A percentile compares a stretch with the other conserved stretches of the same genome.
Evolutionary conservation across 345 rosid species (phyloP).

Genomic region (Gossypioides kirkii): DNA sequence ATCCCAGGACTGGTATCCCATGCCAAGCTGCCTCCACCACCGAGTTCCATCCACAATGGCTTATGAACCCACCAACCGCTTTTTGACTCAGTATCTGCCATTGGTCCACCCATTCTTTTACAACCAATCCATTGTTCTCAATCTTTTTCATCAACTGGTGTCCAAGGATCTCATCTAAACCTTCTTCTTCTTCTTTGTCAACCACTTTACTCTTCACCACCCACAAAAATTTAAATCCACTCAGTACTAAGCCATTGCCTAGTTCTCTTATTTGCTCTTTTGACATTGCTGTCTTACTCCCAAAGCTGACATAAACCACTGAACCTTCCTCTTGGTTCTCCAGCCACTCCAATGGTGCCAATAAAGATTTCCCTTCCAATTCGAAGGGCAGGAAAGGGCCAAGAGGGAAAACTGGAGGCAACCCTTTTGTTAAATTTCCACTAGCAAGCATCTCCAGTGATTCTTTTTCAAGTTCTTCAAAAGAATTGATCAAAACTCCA

Average conservation of each 20-base stretch:
- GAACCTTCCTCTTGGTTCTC: conserved; percentile 31
- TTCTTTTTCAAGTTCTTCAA: conserved; percentile 31
- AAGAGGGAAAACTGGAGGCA: conserved; percentile 27
- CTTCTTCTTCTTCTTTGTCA: conserved; percentile 33
- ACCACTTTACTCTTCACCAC: conserved; percentile 27
- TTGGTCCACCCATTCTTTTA: conserved; percentile 42
- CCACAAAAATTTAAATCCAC: conserved; percentile 37
- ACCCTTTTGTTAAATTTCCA: background rate
- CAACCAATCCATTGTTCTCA: conserved; percentile 24
- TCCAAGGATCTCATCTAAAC: conserved; percentile 27
- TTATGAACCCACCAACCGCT: conserved; percentile 31
- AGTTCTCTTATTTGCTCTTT: conserved; percentile 37
- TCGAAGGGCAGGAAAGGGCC: conserved; percentile 34
- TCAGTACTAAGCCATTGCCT: conserved; percentile 31
- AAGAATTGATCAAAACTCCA: conserved; percentile 37
- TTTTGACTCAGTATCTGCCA: conserved; percentile 27
- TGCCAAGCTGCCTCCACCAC: conserved; percentile 34
- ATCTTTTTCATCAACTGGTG: conserved; percentile 18
- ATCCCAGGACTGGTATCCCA: conserved; percentile 36
- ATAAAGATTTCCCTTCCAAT: conserved; percentile 6
- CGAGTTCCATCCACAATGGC: conserved; percentile 45
- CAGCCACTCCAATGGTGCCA: conserved; percentile 26
- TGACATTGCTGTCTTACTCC: conserved; percentile 36
- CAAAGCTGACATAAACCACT: conserved; percentile 41
- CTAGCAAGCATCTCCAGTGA: conserved; percentile 16